Base-by-base conservation (phyloP, 495 filamentous ascomycete species). In the Halenospora varia region DNA sequence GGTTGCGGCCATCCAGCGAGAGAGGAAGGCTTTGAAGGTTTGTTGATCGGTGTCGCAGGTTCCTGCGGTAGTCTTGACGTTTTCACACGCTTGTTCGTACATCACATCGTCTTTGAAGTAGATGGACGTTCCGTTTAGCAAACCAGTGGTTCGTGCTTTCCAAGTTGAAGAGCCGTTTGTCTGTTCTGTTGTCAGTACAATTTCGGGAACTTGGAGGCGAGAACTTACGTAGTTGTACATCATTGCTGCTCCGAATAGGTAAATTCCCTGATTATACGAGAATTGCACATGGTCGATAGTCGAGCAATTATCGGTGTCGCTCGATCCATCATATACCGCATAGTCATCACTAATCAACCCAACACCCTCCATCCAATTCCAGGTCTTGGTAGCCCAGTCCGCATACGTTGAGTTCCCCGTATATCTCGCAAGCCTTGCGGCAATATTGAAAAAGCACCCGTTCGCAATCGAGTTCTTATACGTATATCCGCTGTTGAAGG, bases 11-110 rank as follows among this genome's bases (percentile, higher is more conserved):
- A 96, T 81, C 88, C 89, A 95, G 20, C 90, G 87, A 22, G 88
- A 75, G 20, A 92, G 75, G 72, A 91, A 94, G 29, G 88, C 89
- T 71, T 93, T 95, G 83, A 92, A 96, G 40, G 85, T 88, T 40
- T 81, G 77, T 72, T 92, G 88, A 66, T 94, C 89, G 26, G 82
- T 81, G 67, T 89, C 83, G 73, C 90, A 92, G 0, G 51, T 65
- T 24, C 62, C 62, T 25, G 15, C 15, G 10, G 35, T 4, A 23
- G 63, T 71, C 47, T 72, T 65, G 42, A 68, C 68, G 3, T 78
- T 70, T 67, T 93, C 89, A 74, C 90, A 94, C n/a, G 83, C 81
- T 56, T 82, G 72, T 69, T 94, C 90, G 60, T 78, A 82, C 76
- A 88, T 82, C 62, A 85, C 73, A 60, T 81, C 72, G 44, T 73